phyloP scores from a whole-genome alignment of 768 basidiomycete species.

The Mrakia frigida region DNA sequence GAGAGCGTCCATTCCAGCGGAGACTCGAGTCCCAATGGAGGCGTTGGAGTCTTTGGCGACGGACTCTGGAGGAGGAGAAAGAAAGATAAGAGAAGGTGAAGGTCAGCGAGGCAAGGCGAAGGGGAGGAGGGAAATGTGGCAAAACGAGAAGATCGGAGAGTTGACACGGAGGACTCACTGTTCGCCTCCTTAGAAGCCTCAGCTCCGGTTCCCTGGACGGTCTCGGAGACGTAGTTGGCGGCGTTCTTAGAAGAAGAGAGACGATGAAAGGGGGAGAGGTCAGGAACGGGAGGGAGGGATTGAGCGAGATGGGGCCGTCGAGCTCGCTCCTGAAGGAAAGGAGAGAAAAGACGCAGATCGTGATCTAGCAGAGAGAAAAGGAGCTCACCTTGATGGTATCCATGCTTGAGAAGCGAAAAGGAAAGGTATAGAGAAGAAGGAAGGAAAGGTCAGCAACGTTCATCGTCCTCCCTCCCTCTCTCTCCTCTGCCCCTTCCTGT shows the following conservation, averaged over 20 bases:
- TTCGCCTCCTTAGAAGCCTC: slow-evolving; percentile 1
- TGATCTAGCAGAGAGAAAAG: too few species aligned
- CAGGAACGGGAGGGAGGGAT: too few species aligned
- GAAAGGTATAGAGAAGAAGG: too few species aligned
- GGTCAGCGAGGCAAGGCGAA: neutral
- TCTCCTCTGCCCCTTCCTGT: too few species aligned
- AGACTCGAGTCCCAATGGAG: slow-evolving; percentile 25
- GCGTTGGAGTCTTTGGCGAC: slow-evolving; percentile 30
- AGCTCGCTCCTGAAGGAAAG: too few species aligned
- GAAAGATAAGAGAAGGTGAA: neutral
- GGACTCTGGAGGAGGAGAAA: neutral
- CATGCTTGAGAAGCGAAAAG: too few species aligned
- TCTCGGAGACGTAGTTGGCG: slow-evolving; percentile 17
- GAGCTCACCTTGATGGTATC: too few species aligned
- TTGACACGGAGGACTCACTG: neutral
- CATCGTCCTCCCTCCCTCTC: too few species aligned
- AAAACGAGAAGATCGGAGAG: neutral
- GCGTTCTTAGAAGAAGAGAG: neutral
- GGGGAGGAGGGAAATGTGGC: neutral
- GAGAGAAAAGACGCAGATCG: too few species aligned
- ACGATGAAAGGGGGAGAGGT: too few species aligned
- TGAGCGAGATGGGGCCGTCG: too few species aligned
- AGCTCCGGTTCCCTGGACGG: neutral
- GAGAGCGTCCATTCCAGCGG: slow-evolving; percentile 27
- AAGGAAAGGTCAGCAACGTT: too few species aligned